Evolutionary conservation across 2,329 filamentous ascomycete species (phyloP).

Genomic region (Ascochyta fabae): DNA sequence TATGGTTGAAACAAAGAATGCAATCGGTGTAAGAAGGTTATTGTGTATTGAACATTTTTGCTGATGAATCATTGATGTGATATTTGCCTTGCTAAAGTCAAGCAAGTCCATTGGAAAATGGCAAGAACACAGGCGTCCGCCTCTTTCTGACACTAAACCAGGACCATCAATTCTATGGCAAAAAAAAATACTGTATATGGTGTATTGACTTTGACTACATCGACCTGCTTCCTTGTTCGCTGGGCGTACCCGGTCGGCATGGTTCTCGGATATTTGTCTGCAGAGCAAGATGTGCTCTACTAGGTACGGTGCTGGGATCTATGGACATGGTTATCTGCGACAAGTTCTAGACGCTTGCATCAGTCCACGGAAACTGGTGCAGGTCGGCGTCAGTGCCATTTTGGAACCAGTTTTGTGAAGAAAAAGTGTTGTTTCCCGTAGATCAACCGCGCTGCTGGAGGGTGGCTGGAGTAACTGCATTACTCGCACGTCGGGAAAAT

Average conservation of each 20-base stretch:
- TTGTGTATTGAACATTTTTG: no score
- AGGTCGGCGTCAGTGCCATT: not conserved
- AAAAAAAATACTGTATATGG: not conserved
- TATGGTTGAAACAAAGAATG: no score
- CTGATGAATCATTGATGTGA: no score
- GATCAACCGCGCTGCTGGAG: not conserved
- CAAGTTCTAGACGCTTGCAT: not conserved
- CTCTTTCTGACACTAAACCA: no score
- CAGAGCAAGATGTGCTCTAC: constrained; percentile 23
- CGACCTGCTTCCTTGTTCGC: not conserved
- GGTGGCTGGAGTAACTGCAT: not conserved
- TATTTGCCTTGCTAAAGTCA: no score
- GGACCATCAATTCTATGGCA: no score
- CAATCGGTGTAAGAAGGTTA: no score
- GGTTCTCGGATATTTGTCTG: not conserved
- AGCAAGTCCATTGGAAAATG: no score
- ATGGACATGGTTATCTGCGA: not conserved
- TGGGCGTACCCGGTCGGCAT: not conserved
- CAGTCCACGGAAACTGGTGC: not conserved
- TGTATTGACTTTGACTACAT: not conserved
- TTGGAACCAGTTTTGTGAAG: not conserved
- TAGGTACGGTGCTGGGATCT: constrained; percentile 20
- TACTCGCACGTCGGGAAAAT: not conserved
- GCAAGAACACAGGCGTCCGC: no score
- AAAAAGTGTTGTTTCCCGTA: not conserved